Base-by-base conservation (phyloP, 208 protist species). In the Trypanosomatidae sp. region DNA sequence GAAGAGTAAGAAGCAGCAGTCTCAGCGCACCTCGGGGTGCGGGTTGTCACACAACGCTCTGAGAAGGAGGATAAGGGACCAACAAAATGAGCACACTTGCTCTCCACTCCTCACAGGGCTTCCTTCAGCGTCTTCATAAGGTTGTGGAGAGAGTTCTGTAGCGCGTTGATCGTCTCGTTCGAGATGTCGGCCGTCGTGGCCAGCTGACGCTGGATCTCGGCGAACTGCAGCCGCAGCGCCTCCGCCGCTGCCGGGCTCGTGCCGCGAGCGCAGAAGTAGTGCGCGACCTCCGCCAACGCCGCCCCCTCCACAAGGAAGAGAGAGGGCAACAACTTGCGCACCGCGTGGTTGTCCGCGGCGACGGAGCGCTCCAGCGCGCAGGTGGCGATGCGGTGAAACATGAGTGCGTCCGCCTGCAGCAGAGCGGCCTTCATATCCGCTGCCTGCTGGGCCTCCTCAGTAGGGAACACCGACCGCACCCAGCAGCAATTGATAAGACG, bases 321-420 rank as follows among this genome's bases (percentile, higher is more conserved):
- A 5, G 71, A 58, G 25, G 65, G 75, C 30, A 86, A 69, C 73
- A 86, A 28, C 67, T 71, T 77, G 1, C 78, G 70, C 56, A 83
- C 56, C 8, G 62, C 62, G 67, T 71, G 68, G 43, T 74, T 68
- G 64, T 78, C 68, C 2, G 44, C 71, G 3, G 78, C 71, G 0
- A 88, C 72, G 43, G 71, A 66, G 39, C 70, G 71, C 73, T 88
- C 83, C 22, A 88, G 58, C 46, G 75, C 73, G 59, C 75, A 77
- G n/a, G 79, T 83, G 58, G 74, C 53, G 49, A 84, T 36, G 70
- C 83, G 79, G 50, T 88, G 74, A 55, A 88, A 74, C 19, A 81
- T 15, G 25, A 80, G 41, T 4, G 68, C 53, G 46, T 88, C 83
- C 0, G 69, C 75, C 41, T 41, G 73, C 69, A 76, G 47, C 13